Evolutionary conservation across 1,284 basidiomycete species (phyloP).

Genomic region (Naganishia sp.): DNA sequence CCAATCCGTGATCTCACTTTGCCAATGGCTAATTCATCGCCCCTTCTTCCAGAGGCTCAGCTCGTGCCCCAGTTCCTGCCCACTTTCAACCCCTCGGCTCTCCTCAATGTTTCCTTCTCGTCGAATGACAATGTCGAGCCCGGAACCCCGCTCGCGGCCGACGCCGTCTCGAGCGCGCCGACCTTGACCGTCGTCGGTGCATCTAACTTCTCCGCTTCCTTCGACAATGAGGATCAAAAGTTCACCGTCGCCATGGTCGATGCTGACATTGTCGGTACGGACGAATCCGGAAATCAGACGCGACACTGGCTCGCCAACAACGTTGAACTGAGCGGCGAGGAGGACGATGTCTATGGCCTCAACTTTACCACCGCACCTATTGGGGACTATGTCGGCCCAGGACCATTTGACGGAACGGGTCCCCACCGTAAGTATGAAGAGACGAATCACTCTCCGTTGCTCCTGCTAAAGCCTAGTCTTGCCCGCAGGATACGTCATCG

Average conservation of each 20-base stretch:
- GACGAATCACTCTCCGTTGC: constrained; percentile 20
- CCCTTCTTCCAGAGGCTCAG: constrained; percentile 49
- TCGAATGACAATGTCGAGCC: constrained; percentile 56
- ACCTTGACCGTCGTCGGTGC: constrained; percentile 34
- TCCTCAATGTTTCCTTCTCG: constrained; percentile 61
- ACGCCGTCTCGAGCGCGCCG: constrained; percentile 43
- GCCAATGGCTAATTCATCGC: not conserved
- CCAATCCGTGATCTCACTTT: too few species aligned
- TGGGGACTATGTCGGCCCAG: constrained; percentile 72
- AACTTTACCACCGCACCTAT: constrained; percentile 23
- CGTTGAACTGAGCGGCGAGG: constrained; percentile 50
- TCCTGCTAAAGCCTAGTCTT: constrained; percentile 13
- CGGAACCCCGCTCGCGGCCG: constrained; percentile 63
- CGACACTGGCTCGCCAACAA: constrained; percentile 80
- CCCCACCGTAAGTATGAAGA: constrained; percentile 63
- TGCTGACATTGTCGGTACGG: constrained; percentile 62
- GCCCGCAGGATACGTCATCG: constrained; percentile 63
- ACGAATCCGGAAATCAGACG: constrained; percentile 54
- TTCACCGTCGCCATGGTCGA: constrained; percentile 70
- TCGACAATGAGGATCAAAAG: not conserved
- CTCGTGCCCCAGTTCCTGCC: constrained; percentile 64
- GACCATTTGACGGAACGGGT: constrained; percentile 66
- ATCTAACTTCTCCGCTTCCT: constrained; percentile 34
- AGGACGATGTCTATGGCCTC: constrained; percentile 11
- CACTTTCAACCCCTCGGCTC: constrained; percentile 61